Percentiles rank a stretch among this genome's conserved stretches.
phyloP scores from a whole-genome alignment of 2,329 filamentous ascomycete genomes.

The Beauveria brongniartii region DNA sequence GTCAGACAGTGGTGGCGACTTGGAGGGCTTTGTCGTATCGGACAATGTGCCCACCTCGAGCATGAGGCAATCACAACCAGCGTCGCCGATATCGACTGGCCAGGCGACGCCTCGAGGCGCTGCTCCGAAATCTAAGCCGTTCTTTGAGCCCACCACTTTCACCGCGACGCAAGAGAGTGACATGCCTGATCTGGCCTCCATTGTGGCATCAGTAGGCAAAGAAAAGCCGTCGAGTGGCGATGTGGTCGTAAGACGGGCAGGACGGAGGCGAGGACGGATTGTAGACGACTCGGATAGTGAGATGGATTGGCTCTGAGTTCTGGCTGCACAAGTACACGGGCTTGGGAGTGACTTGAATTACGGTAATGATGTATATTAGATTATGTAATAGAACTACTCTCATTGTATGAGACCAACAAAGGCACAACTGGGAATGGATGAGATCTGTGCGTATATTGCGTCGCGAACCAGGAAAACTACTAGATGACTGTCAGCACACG shows the following conservation, averaged over 20 bases:
- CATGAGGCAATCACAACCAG: slow-evolving; percentile 23
- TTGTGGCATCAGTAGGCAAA: slow-evolving; percentile 9
- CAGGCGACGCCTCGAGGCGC: slow-evolving; percentile 14
- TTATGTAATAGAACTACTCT: neutral
- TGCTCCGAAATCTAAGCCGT: slow-evolving; percentile 24
- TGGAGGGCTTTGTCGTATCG: slow-evolving; percentile 50
- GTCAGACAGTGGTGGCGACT: slow-evolving; percentile 40
- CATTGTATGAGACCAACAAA: no score
- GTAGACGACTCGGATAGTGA: slow-evolving; percentile 16
- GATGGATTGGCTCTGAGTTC: slow-evolving; percentile 5
- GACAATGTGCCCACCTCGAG: slow-evolving; percentile 36
- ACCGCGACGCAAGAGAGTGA: slow-evolving; percentile 34
- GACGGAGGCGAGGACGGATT: slow-evolving; percentile 11
- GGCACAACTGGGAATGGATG: neutral
- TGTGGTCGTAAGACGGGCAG: neutral
- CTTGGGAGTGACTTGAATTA: neutral
- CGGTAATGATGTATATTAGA: slow-evolving; percentile 6
- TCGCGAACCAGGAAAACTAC: neutral
- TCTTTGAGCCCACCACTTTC: slow-evolving; percentile 31
- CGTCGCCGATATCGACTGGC: slow-evolving; percentile 19
- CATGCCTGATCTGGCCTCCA: slow-evolving; percentile 26
- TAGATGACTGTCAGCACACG: neutral
- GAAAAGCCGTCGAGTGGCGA: neutral
- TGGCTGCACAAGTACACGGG: neutral
- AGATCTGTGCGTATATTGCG: no score